phyloP scores from a whole-genome alignment of 148 eudicot species.

The Spergularia bocconei region DNA sequence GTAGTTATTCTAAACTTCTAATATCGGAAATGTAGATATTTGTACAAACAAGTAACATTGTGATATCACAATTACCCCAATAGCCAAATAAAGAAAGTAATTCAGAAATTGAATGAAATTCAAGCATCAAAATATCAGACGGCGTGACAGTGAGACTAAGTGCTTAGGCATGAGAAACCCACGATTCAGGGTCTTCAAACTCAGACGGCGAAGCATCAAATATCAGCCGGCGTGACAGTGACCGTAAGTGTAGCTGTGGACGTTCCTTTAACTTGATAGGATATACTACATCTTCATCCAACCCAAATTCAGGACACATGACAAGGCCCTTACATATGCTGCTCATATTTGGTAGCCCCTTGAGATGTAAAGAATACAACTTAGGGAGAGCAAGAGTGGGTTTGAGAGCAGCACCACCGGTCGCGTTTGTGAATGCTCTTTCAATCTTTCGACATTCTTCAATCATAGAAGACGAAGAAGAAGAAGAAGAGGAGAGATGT shows the following conservation, averaged over 20 bases:
- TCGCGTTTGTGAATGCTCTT: not conserved
- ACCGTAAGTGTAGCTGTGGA: not conserved
- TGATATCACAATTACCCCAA: too few relatives aligned
- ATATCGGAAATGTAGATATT: too few relatives aligned
- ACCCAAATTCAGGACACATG: not conserved
- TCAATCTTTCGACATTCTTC: not conserved
- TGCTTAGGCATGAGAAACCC: not conserved
- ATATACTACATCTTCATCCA: not conserved
- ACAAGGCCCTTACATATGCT: not conserved
- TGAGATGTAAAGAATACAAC: not conserved
- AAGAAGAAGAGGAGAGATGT: not conserved
- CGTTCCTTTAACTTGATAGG: not conserved
- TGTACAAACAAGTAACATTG: too few relatives aligned
- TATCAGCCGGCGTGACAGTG: not conserved
- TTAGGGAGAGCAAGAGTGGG: not conserved
- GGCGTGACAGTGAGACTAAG: too few relatives aligned
- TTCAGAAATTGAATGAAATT: too few relatives aligned
- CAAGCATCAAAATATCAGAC: too few relatives aligned
- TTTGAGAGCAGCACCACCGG: not conserved
- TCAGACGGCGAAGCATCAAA: constrained; percentile 2
- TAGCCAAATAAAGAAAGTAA: too few relatives aligned
- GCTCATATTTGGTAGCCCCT: not conserved
- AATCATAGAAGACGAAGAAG: not conserved
- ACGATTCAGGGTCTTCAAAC: not conserved
- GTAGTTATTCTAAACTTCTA: too few relatives aligned